Percentiles rank a stretch among this genome's conserved stretches.
These are phyloP conservation scores for Huiozyma sinensis DNA, from an alignment of 805 yeast species.

Conservation along the genomic window DNA sequence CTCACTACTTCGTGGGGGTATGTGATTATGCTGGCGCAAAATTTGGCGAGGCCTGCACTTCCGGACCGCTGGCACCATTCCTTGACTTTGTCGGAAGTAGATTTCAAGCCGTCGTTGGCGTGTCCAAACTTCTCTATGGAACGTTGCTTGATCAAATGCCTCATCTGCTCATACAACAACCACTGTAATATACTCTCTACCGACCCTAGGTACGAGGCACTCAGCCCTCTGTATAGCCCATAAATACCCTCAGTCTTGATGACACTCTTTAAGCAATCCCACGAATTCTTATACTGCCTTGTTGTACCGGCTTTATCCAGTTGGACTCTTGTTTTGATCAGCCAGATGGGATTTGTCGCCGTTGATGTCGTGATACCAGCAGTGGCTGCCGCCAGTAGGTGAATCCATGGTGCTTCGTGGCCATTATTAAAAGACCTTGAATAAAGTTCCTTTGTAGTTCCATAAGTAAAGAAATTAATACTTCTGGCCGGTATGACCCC, in stretches of 20 bases:
- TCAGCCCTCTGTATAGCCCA: slow-evolving; percentile 81
- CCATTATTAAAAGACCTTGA: slow-evolving; percentile 58
- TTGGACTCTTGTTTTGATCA: slow-evolving; percentile 88
- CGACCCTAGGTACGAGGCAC: slow-evolving; percentile 91
- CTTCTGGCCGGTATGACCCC: slow-evolving; percentile 98
- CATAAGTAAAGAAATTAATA: slow-evolving; percentile 91
- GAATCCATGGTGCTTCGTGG: slow-evolving; percentile 74
- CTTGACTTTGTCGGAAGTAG: slow-evolving; percentile 49
- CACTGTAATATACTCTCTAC: slow-evolving; percentile 89
- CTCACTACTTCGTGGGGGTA: slow-evolving; percentile 97
- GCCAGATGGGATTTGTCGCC: slow-evolving; percentile 96
- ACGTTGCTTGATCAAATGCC: slow-evolving; percentile 49
- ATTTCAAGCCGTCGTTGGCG: slow-evolving; percentile 24
- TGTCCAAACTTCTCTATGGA: slow-evolving; percentile 29
- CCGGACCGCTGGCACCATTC: slow-evolving; percentile 97
- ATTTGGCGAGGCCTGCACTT: slow-evolving; percentile 94
- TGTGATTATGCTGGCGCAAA: slow-evolving; percentile 82
- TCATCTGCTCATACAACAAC: slow-evolving; percentile 96
- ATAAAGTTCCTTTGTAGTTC: slow-evolving; percentile 78
- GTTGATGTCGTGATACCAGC: slow-evolving; percentile 95
- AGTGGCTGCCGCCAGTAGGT: slow-evolving; percentile 70
- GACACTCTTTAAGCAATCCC: slow-evolving; percentile 71
- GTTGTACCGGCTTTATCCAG: slow-evolving; percentile 62
- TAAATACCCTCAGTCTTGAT: slow-evolving; percentile 64
- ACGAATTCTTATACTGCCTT: slow-evolving; percentile 66